phyloP scores from a whole-genome alignment of 805 yeast genomes.

The Yarrowia sp. region DNA sequence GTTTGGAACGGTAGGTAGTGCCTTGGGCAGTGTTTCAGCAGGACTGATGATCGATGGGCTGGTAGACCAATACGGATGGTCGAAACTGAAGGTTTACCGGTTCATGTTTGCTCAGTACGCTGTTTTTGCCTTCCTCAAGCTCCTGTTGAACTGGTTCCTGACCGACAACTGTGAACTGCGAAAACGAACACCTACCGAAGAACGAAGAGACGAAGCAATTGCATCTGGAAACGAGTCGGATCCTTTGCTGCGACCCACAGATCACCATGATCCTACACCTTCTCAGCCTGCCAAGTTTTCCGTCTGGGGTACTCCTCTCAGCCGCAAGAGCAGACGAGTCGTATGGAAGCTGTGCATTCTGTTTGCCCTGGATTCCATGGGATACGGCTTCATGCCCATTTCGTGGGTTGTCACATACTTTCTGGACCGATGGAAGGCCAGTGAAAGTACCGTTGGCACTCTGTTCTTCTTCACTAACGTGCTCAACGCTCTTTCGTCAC shows the following conservation, averaged over 20 bases:
- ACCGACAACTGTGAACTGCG: slow-evolving; percentile 46
- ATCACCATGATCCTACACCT: background rate
- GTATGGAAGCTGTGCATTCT: slow-evolving; percentile 33
- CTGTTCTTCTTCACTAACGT: slow-evolving; percentile 62
- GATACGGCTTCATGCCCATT: slow-evolving; percentile 82
- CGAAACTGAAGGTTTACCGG: slow-evolving; percentile 50
- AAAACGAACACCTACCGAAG: background rate
- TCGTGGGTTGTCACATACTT: slow-evolving; percentile 88
- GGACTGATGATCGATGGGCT: slow-evolving; percentile 41
- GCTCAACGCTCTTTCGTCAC: slow-evolving; percentile 63
- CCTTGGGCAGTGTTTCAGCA: slow-evolving; percentile 46
- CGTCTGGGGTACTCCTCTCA: slow-evolving; percentile 31
- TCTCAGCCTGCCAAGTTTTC: background rate
- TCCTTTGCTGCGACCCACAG: background rate
- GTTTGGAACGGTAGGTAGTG: slow-evolving; percentile 49
- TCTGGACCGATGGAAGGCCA: slow-evolving; percentile 51
- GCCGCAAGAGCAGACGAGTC: slow-evolving; percentile 29
- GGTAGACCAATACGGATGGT: slow-evolving; percentile 34
- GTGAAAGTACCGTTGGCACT: slow-evolving; percentile 59
- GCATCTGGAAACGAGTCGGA: background rate
- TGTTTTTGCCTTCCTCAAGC: slow-evolving; percentile 50
- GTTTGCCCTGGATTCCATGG: slow-evolving; percentile 84
- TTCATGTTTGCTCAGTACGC: slow-evolving; percentile 58
- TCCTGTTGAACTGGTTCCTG: slow-evolving; percentile 46
- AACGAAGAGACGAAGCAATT: background rate